Evolutionary conservation across 192 early-diverging fungal species (phyloP).

Genomic region (Dimargaris cristalligena): DNA sequence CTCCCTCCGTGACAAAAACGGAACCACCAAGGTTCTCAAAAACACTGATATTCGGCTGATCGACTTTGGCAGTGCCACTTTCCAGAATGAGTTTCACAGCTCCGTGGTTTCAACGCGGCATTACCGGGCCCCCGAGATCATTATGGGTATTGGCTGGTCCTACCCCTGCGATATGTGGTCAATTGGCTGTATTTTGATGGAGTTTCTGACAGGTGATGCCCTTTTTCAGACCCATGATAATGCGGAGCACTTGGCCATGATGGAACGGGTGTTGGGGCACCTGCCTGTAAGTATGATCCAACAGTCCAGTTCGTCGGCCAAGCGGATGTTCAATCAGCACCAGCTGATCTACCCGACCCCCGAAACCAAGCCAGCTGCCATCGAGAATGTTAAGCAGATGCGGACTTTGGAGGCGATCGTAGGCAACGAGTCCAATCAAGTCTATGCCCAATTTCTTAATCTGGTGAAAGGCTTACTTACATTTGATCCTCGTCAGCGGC

Average conservation of each 20-base stretch:
- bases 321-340: constrained; percentile 23
- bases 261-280: constrained; percentile 73
- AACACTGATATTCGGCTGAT: constrained; percentile 72
- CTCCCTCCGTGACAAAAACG: constrained; percentile 31
- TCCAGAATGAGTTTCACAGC: constrained; percentile 83
- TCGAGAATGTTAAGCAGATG: constrained; percentile 25
- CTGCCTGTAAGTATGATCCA: constrained; percentile 51
- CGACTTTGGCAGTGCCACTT: constrained; percentile 93
- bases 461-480: constrained; percentile 54
- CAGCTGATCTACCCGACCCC: constrained; percentile 20
- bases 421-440: constrained; percentile 23
- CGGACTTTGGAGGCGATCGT: constrained; percentile 26
- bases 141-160: constrained; percentile 85
- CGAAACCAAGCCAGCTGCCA: constrained; percentile 21
- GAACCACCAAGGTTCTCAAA: constrained; percentile 41
- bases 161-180: constrained; percentile 98
- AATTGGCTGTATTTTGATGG: constrained; percentile 88
- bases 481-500: constrained; percentile 63
- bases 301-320: constrained; percentile 19
- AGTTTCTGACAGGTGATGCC: constrained; percentile 87
- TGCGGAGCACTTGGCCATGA: constrained; percentile 92
- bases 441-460: constrained; percentile 40
- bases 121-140: constrained; percentile 95
- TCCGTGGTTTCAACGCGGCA: constrained; percentile 85
- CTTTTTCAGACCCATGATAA: constrained; percentile 97